Base-by-base conservation (phyloP, 305 asterid genomes). In the Plantago rigida region DNA sequence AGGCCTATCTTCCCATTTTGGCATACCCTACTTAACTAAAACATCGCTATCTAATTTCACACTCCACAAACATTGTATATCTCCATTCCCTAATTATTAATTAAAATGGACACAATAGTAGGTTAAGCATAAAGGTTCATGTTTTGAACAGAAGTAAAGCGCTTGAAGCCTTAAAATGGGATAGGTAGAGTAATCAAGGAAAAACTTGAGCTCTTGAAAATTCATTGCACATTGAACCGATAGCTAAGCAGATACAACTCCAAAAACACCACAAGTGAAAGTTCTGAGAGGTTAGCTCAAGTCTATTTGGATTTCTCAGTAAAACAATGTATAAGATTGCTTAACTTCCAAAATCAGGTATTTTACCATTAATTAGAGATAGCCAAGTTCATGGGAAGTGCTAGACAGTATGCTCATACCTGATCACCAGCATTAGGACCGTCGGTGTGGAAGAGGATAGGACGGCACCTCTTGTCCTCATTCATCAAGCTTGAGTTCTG, bases 401-500 rank as follows among this genome's bases (percentile, higher is more conserved):
- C 51, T 44, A 5, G 29, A 14, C 54, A 59, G 34, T 41, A 51
- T 42, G 56, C 44, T 14, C 65, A 52, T 78, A 93, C 99, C 99
- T 93, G 99, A 75, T 87, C 97, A 13, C 97, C 99, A 22, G 99
- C 97, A 76, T 93, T 87, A n/a, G 95, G 97, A 69, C 99, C 99
- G 69, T 93, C 95, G 9, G 99, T 85, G 65, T 83, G 94, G 77
- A 93, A 89, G 64, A 93, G 97, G 51, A 93, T 89, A 48, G 97
- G 99, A 47, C 96, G 93, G 67, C 97, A 93, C 65, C 96, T 82
- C 78, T 93, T 93, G 78, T 93, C 99, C 75, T 93, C 99, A 68
- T 89, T 93, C 99, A 93, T 93, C 85, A 89, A 77, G 87, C 99
- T 93, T 59, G 97, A 93, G 66, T 93, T 89, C 83, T 89, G 97